Evolutionary conservation across 805 yeast species (phyloP).

Genomic region (Starmerella apicola): DNA sequence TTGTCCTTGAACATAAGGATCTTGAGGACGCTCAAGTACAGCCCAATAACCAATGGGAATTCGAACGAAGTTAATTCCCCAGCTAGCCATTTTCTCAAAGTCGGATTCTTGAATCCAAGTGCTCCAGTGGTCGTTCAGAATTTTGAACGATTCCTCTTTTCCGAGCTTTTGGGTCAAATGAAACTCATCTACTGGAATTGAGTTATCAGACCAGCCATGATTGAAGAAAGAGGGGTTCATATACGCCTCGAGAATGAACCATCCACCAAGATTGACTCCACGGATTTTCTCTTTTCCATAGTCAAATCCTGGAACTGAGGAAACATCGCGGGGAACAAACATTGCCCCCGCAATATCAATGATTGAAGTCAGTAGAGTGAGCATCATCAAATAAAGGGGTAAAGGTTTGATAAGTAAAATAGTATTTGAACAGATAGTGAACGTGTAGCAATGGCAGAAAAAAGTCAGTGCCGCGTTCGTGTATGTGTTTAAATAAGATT

Average conservation of each 20-base stretch:
- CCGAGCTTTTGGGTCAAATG: constrained; percentile 55
- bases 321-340: not conserved
- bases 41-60: constrained; percentile 97
- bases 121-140: constrained; percentile 62
- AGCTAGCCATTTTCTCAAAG: constrained; percentile 39
- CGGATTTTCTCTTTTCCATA: constrained; percentile 26
- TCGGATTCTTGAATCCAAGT: constrained; percentile 66
- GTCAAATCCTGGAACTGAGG: constrained; percentile 21
- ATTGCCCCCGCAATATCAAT: not conserved
- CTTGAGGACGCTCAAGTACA: constrained; percentile 44
- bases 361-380: too few species aligned
- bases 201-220: constrained; percentile 10
- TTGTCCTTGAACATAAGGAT: constrained; percentile 85
- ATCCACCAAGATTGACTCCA: constrained; percentile 73
- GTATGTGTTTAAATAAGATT: too few species aligned
- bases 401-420: too few species aligned
- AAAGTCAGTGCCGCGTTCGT: too few species aligned
- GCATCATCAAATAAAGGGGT: too few species aligned
- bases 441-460: too few species aligned
- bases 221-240: constrained; percentile 57
- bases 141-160: constrained; percentile 37
- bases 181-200: constrained; percentile 73
- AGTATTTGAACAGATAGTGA: too few species aligned
- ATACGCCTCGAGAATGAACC: constrained; percentile 80
- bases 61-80: constrained; percentile 59